Evolutionary conservation across 1,284 basidiomycete species (phyloP).

Genomic region (Papiliotrema laurentii): DNA sequence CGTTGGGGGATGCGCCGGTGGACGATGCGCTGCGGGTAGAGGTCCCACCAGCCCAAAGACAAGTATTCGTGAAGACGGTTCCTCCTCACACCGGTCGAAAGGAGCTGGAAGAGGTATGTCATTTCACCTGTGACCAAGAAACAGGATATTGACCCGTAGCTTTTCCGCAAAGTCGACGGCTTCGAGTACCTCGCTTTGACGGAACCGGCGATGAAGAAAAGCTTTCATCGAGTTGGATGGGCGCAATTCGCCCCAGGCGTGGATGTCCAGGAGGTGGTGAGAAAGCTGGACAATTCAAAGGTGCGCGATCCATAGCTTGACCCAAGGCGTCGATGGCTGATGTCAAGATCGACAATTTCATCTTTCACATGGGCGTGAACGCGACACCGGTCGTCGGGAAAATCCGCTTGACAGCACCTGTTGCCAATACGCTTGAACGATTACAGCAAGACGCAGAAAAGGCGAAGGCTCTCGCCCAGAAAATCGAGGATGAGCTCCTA

Average conservation of each 20-base stretch:
- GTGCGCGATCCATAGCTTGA: slow-evolving; percentile 49
- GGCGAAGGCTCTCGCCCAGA: slow-evolving; percentile 62
- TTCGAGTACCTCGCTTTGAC: slow-evolving; percentile 73
- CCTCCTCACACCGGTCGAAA: slow-evolving; percentile 81
- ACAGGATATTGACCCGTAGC: slow-evolving; percentile 17
- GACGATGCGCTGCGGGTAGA: slow-evolving; percentile 59
- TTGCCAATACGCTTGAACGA: slow-evolving; percentile 70
- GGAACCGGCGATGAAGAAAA: slow-evolving; percentile 81
- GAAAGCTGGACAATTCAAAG: slow-evolving; percentile 74
- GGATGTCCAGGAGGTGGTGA: slow-evolving; percentile 68
- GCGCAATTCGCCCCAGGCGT: slow-evolving; percentile 75
- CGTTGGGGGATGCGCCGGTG: slow-evolving; percentile 52
- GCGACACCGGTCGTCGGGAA: slow-evolving; percentile 70
- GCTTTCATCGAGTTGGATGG: slow-evolving; percentile 90
- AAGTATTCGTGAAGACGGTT: slow-evolving; percentile 89
- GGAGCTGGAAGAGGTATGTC: slow-evolving; percentile 76
- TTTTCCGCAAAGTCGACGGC: slow-evolving; percentile 45
- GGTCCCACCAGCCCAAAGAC: slow-evolving; percentile 71
- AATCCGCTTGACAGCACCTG: slow-evolving; percentile 71
- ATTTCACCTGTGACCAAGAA: not conserved
- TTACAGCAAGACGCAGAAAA: slow-evolving; percentile 72
- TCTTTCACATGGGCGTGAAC: slow-evolving; percentile 80
- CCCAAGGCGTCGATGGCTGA: slow-evolving; percentile 2
- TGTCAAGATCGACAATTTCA: slow-evolving; percentile 81
- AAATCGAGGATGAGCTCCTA: slow-evolving; percentile 63